These are phyloP conservation scores for Paramecium caudatum DNA, from an alignment of 73 alveolate species.

Conservation along the genomic window DNA sequence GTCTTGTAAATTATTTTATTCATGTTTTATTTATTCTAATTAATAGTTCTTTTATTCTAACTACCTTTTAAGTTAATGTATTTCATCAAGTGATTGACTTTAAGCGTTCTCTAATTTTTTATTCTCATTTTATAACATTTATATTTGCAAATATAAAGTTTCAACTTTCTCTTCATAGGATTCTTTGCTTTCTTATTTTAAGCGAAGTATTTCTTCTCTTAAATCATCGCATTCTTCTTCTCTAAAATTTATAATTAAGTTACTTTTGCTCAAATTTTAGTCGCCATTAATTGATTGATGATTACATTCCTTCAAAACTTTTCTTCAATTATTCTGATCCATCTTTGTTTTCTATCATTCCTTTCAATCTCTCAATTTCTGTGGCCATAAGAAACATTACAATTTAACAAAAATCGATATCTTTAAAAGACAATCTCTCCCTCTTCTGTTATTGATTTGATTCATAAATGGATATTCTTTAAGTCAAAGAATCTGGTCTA, in stretches of 20 bases:
- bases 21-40: background rate
- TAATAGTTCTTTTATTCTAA: background rate
- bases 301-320: slow-evolving; percentile 19
- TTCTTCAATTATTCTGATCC: background rate
- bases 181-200: background rate
- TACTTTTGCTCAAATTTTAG: background rate
- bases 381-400: slow-evolving; percentile 12
- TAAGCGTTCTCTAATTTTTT: background rate
- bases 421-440: background rate
- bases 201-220: background rate
- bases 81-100: background rate
- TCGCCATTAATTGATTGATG: slow-evolving; percentile 14
- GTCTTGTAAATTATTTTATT: background rate
- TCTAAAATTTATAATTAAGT: background rate
- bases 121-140: background rate
- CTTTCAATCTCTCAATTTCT: background rate
- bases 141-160: background rate
- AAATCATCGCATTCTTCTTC: slow-evolving; percentile 1
- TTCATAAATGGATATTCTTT: background rate
- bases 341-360: background rate
- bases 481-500: background rate
- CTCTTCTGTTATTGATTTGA: background rate
- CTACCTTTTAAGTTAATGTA: background rate
- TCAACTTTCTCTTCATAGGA: background rate
- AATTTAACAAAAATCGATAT: background rate